Percentiles rank a stretch among this genome's conserved stretches.
Conservation (phyloP, 139 green algal genomes). For the Picochlorum sp. region DNA sequence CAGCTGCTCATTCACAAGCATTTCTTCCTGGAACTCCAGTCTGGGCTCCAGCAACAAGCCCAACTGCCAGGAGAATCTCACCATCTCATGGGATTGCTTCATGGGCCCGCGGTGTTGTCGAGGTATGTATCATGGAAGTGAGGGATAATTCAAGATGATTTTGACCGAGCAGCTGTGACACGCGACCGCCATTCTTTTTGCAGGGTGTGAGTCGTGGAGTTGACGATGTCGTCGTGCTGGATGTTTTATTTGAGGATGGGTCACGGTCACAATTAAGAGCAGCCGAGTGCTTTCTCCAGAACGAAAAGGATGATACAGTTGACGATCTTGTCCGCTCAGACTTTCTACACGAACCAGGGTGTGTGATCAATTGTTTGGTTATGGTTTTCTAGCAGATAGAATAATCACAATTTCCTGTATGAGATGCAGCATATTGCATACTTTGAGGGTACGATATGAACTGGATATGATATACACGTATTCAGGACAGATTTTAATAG, state of each 20-base stretch:
- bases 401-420: neutral
- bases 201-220: neutral
- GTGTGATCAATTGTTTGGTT: constrained; percentile 9
- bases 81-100: too few species aligned
- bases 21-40: too few species aligned
- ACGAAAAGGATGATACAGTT: constrained; percentile 50
- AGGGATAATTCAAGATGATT: too few species aligned
- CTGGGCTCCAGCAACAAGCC: too few species aligned
- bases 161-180: too few species aligned
- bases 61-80: too few species aligned
- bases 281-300: constrained; percentile 27
- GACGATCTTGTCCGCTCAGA: constrained; percentile 49
- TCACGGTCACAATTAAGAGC: neutral
- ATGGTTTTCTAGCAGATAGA: neutral
- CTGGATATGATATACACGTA: constrained; percentile 85
- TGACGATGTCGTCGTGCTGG: neutral
- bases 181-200: too few species aligned
- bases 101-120: too few species aligned
- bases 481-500: constrained; percentile 76
- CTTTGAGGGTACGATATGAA: constrained; percentile 56
- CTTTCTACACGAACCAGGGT: constrained; percentile 51
- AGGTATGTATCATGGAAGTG: too few species aligned
- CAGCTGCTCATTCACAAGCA: too few species aligned
- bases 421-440: constrained; percentile 58
- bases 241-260: neutral